Base-by-base conservation (phyloP, 208 protist species). In the Wallacemonas sp. region DNA sequence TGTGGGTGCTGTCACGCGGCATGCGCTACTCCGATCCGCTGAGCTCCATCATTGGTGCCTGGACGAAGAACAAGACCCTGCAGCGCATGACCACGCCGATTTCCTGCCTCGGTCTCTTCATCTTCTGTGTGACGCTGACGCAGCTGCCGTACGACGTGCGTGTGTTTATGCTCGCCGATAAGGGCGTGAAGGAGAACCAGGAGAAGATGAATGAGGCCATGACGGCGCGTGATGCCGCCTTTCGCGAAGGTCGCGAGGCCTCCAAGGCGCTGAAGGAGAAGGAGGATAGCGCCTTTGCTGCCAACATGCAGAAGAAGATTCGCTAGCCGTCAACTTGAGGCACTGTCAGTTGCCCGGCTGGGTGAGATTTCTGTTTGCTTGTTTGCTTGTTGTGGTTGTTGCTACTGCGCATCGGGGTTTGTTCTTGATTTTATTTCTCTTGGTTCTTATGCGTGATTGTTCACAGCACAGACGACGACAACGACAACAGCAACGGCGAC, bases 11-110 rank as follows among this genome's bases (percentile, higher is more conserved):
- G 21, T 72, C 75, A 49, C 87, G 87, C 9, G 83, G 87, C 2
- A 77, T 80, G 34, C 68, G 73, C 23, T 89, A 87, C 70, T 84
- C 79, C 5, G 82, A 90, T 70, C 87, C 87, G 3, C 72, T 87
- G 29, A 81, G 90, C 65, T 94, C 87, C 2, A 26, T 91, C 29
- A 61, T 79, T 2, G 79, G 80, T 9, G 69, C 76, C 12, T 84
- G 80, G 74, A 78, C 72, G 38, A 67, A 73, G 23, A 72, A 78
- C 68, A 63, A 71, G 14, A 21, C 56, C 2, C 24, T 90, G 34
- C 80, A 78, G 26, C 81, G 81, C 3, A 60, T 85, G 34, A 87
- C 74, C 26, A 91, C 83, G 0, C 87, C 87, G n/a, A 61, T 91
- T 36, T 75, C 84, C 19, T 76, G 78, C 41, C 56, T 94, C 3